Evolutionary conservation across 2,329 filamentous ascomycete species (phyloP), one percentile per base, ranked within the genome.

Genomic region (Colletotrichum ledebouriae): DNA sequence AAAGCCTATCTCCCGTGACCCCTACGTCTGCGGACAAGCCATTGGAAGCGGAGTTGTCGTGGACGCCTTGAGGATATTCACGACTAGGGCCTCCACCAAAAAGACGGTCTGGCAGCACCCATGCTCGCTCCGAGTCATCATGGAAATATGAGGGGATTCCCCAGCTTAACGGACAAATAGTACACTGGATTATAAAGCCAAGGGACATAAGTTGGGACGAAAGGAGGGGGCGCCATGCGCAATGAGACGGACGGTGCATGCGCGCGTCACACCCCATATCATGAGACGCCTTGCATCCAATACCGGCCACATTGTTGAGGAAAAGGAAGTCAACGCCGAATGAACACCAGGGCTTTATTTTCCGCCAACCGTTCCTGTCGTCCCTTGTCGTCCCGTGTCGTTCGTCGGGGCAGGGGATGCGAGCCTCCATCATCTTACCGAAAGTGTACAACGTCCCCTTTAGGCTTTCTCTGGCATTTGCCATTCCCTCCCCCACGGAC

Each of bases 211-310:
- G 61, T 68, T 68, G 65, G 60, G 65, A 68, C 55, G 65, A 64
- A 68, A 60, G 20, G 22, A 37, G 50, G 52, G 29, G 33, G 34
- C 52, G 33, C 33, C 58, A 50, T n/a, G 22, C 63, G 34, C 49
- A 61, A 52, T 67, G 64, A 67, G 64, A 67, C 64, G 53, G 60
- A 68, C 60, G 33, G 60, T 57, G 64, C 55, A 68, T 53, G 22
- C 33, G 53, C 55, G 59, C 60, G 60, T 68, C 55, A 64, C 60
- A 41, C 17, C 53, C 25, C 52, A 52, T 63, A 12, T 67, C 52
- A 44, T 55, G 55, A 59, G 60, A 56, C 65, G 52, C 29, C 53
- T 59, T 59, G 42, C 46, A 25, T 33, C 15, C 29, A 34, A 44
- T 42, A 52, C 56, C 22, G 42, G 34, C 58, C 12, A 25, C 33